These are phyloP conservation scores for Aspergillus sclerotiicarbonarius DNA, from an alignment of 495 filamentous ascomycete genomes.

Conservation along the genomic window DNA sequence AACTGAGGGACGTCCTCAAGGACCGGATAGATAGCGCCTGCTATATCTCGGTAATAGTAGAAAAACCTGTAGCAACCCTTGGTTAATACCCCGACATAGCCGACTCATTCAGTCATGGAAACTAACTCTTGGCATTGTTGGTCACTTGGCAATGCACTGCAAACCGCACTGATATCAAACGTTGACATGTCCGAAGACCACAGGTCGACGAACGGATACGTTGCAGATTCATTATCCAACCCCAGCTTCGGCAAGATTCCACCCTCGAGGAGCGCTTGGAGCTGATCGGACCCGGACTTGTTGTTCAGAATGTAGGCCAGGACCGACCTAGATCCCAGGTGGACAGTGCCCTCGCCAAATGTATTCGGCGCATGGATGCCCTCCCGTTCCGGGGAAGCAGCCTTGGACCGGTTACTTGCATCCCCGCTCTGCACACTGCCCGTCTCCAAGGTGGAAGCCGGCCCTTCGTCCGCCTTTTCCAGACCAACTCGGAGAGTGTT, in stretches of 20 bases:
- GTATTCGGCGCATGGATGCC: slow-evolving; percentile 55
- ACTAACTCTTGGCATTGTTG: slow-evolving; percentile 64
- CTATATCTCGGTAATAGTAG: slow-evolving; percentile 72
- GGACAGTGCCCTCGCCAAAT: slow-evolving; percentile 53
- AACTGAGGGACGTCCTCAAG: slow-evolving; percentile 70
- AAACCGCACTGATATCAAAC: slow-evolving; percentile 65
- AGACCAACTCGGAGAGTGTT: slow-evolving; percentile 39
- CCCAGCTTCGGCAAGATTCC: slow-evolving; percentile 79
- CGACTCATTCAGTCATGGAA: slow-evolving; percentile 4
- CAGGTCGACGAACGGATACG: slow-evolving; percentile 72
- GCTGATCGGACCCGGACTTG: slow-evolving; percentile 62
- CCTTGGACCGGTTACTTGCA: slow-evolving; percentile 41
- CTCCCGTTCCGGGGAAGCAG: slow-evolving; percentile 47
- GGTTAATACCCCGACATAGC: neutral
- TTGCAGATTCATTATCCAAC: slow-evolving; percentile 76
- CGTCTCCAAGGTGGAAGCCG: slow-evolving; percentile 28
- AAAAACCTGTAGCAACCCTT: slow-evolving; percentile 54
- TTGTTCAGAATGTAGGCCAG: slow-evolving; percentile 61
- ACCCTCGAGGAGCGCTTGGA: slow-evolving; percentile 65
- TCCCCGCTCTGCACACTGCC: slow-evolving; percentile 62
- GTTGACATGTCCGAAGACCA: slow-evolving; percentile 67
- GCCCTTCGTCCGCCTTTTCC: slow-evolving; percentile 38
- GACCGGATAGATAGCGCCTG: slow-evolving; percentile 80
- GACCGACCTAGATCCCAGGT: slow-evolving; percentile 58
- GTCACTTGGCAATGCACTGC: slow-evolving; percentile 66